These are phyloP conservation scores for Wickerhamomyces sp. DNA, from an alignment of 1,139 yeast species.

Conservation along the genomic window DNA sequence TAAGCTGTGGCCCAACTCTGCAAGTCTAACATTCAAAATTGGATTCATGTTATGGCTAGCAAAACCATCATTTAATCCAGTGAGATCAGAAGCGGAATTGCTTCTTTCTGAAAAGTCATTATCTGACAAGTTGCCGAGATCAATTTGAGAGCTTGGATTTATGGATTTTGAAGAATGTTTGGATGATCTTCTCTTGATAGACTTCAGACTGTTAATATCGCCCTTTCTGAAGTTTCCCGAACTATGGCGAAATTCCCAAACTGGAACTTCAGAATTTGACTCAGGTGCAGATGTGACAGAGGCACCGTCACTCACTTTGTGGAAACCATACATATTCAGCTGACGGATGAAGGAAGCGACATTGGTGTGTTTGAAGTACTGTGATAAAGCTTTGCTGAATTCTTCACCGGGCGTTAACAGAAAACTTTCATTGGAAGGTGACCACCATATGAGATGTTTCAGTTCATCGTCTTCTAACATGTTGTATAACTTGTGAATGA, in stretches of 20 bases:
- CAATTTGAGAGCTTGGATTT: constrained; percentile 2
- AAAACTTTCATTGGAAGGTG: constrained; percentile 38
- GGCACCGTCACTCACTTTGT: constrained; percentile 51
- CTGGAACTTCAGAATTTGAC: constrained; percentile 20
- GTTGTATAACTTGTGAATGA: constrained; percentile 58
- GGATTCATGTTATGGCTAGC: constrained; percentile 13
- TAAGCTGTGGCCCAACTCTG: constrained; percentile 38
- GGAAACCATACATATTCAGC: constrained; percentile 71
- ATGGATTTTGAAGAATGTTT: constrained; percentile 35
- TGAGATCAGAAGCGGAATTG: constrained; percentile 11
- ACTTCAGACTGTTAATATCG: constrained; percentile 50
- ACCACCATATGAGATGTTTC: constrained; percentile 50
- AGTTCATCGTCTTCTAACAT: constrained; percentile 54
- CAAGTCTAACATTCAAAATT: constrained; percentile 29
- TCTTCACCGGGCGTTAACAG: constrained; percentile 46
- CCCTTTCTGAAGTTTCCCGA: constrained; percentile 62
- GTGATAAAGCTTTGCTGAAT: constrained; percentile 52
- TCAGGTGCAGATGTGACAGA: constrained; percentile 11
- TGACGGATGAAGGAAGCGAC: constrained; percentile 78
- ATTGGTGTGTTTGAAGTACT: constrained; percentile 71
- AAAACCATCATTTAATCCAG: constrained; percentile 5
- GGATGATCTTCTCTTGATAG: constrained; percentile 60
- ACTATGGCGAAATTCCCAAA: constrained; percentile 73
- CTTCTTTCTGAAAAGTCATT: constrained; percentile 19
- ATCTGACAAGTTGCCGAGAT: constrained; percentile 11